Evolutionary conservation across 169 alveolate species (phyloP), one percentile per base, ranked within the genome.

Genomic region (Condylostoma magnum): DNA sequence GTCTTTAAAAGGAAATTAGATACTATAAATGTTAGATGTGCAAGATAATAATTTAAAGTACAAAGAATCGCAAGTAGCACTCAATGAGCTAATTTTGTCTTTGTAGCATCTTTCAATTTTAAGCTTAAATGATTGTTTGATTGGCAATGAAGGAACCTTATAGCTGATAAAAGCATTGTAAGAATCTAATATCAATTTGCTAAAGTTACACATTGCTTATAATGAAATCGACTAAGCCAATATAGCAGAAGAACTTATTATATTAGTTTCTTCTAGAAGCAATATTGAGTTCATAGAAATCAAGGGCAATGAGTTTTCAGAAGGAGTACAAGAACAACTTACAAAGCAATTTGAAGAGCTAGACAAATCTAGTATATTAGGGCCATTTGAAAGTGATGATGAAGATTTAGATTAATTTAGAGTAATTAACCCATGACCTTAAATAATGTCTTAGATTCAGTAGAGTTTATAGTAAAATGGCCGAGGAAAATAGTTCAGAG

Each of bases 251-350:
- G 38, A 18, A 25, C 10, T 67, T 4, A 33, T 18, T 41, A 46
- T 33, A 8, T 34, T 67, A 8, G 18, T 28, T 3, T 15, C 25
- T 3, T 20, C n/a, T 20, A 67, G 76, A 30, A 31, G 31, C 4
- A 50, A 30, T 27, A 18, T 67, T 6, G 76, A 48, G 20, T 20
- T 0, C 12, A 20, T 67, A 2, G 12, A 22, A 15, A n/a, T 67
- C 6, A 30, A 47, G 38, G 76, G 76, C 10, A 67, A 67, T 50
- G 76, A 67, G 1, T 25, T 67, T 50, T 6, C 33, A 15, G 12
- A 10, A 12, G 8, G 27, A 6, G 12, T 6, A 10, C 6, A 12
- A 50, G 22, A 8, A 6, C 10, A 50, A 22, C 27, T 8, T 30
- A 50, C 10, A 12, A 22, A 50, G 58, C 10, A 15, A 15, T 10